These are phyloP conservation scores for Curvularia verruculosa DNA, from an alignment of 2,329 filamentous ascomycete genomes.

Conservation along the genomic window DNA sequence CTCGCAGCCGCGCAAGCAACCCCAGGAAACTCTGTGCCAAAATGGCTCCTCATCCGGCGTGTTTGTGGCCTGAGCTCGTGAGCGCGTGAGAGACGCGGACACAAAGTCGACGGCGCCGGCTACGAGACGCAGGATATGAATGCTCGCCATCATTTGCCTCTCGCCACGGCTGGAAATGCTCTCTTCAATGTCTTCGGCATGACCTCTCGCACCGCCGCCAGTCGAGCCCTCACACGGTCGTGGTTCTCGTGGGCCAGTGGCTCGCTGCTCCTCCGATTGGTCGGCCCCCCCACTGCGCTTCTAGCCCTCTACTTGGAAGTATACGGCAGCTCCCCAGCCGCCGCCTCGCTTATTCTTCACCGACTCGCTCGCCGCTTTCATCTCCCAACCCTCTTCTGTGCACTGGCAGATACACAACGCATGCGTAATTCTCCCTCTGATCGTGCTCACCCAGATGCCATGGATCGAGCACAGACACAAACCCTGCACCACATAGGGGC, in stretches of 20 bases:
- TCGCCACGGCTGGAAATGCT: slow-evolving; percentile 34
- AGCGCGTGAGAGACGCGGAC: slow-evolving; percentile 22
- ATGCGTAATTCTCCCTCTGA: slow-evolving; percentile 27
- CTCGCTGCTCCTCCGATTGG: slow-evolving; percentile 32
- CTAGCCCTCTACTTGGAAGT: slow-evolving; percentile 42
- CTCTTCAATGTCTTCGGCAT: slow-evolving; percentile 37
- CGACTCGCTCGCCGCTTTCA: slow-evolving; percentile 42
- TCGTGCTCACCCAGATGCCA: slow-evolving; percentile 32
- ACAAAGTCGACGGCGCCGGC: slow-evolving; percentile 25
- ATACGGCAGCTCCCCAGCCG: slow-evolving; percentile 36
- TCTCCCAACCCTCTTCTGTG: slow-evolving; percentile 32
- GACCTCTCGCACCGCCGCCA: slow-evolving; percentile 36
- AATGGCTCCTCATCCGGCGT: slow-evolving; percentile 19
- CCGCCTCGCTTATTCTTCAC: slow-evolving; percentile 43
- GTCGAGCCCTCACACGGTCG: slow-evolving; percentile 36
- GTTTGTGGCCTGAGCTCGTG: slow-evolving; percentile 24
- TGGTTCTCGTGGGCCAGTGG: slow-evolving; percentile 38
- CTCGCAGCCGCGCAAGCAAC: slow-evolving; percentile 17
- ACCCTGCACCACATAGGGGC: slow-evolving; percentile 38
- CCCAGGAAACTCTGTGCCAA: slow-evolving; percentile 23
- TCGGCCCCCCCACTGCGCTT: slow-evolving; percentile 37
- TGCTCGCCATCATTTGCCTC: slow-evolving; percentile 13
- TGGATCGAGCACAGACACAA: slow-evolving; percentile 39
- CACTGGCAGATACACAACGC: slow-evolving; percentile 29
- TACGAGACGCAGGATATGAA: slow-evolving; percentile 14